phyloP scores from a whole-genome alignment of 2,329 filamentous ascomycete genomes.

The Aureobasidium sp. region DNA sequence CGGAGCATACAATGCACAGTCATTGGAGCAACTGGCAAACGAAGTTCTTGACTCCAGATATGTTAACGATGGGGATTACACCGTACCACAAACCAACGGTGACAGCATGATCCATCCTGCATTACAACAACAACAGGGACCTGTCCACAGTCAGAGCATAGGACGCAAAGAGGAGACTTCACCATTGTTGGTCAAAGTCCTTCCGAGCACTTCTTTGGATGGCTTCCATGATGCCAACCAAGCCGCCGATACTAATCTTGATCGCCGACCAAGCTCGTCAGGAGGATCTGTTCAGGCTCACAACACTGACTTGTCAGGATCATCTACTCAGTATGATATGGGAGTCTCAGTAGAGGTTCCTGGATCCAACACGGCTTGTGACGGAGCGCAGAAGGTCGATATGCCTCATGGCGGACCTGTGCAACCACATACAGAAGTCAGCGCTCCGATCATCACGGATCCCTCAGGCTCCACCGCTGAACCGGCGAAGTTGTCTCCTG shows the following conservation, averaged over 20 bases:
- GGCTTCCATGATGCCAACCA: background rate
- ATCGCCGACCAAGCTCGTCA: background rate
- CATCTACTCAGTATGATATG: background rate
- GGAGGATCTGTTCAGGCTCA: conserved; percentile 6
- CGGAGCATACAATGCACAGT: conserved; percentile 24
- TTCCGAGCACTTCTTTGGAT: background rate
- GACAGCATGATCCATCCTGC: conserved; percentile 14
- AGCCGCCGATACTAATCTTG: background rate
- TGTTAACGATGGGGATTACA: conserved; percentile 15
- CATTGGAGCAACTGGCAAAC: conserved; percentile 31
- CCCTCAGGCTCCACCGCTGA: background rate
- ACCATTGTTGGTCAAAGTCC: background rate
- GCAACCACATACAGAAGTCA: background rate
- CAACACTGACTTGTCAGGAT: background rate
- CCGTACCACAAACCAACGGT: background rate
- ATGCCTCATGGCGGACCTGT: background rate
- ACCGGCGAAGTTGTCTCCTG: background rate
- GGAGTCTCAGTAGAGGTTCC: background rate
- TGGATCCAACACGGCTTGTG: background rate
- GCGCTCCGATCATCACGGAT: background rate
- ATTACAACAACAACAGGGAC: conserved; percentile 3
- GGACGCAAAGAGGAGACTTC: background rate
- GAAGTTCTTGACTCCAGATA: conserved; percentile 32
- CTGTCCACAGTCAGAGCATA: background rate
- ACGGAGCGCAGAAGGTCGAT: background rate